phyloP scores from a whole-genome alignment of 257 asterid genomes.

The Jasminum sambac region DNA sequence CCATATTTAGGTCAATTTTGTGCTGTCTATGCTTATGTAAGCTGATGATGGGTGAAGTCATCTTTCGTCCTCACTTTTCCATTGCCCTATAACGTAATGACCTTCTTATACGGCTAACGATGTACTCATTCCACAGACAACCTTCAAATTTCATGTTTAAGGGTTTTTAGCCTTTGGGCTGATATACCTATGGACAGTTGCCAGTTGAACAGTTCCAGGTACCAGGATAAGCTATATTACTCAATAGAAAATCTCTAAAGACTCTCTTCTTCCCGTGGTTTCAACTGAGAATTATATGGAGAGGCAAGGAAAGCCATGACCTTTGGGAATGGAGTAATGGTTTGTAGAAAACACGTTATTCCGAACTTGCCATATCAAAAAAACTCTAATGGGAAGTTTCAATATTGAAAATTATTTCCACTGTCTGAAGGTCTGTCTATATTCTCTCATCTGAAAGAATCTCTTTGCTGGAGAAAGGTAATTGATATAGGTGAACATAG shows the following conservation, averaged over 20 bases:
- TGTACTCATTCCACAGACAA: background rate
- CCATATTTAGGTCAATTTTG: background rate
- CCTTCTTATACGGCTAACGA: background rate
- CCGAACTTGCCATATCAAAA: background rate
- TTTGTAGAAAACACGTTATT: background rate
- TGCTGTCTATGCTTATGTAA: background rate
- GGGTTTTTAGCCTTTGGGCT: background rate
- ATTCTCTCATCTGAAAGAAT: background rate
- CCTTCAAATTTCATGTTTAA: background rate
- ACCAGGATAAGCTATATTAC: background rate
- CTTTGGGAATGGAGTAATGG: background rate
- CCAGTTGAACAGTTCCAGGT: background rate
- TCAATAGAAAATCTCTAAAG: background rate
- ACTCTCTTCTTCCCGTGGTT: background rate
- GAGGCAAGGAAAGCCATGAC: background rate
- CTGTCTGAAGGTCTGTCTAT: background rate
- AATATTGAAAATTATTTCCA: background rate
- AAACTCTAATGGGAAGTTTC: background rate
- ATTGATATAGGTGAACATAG: background rate
- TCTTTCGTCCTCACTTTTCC: background rate
- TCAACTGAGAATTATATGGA: background rate
- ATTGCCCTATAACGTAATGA: background rate
- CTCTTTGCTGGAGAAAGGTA: background rate
- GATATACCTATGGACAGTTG: background rate
- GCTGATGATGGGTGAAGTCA: background rate